A percentile compares a stretch with the other conserved stretches of the same genome.
Conservation (phyloP, 2,329 filamentous ascomycete genomes). For the Colletotrichum destructivum region DNA sequence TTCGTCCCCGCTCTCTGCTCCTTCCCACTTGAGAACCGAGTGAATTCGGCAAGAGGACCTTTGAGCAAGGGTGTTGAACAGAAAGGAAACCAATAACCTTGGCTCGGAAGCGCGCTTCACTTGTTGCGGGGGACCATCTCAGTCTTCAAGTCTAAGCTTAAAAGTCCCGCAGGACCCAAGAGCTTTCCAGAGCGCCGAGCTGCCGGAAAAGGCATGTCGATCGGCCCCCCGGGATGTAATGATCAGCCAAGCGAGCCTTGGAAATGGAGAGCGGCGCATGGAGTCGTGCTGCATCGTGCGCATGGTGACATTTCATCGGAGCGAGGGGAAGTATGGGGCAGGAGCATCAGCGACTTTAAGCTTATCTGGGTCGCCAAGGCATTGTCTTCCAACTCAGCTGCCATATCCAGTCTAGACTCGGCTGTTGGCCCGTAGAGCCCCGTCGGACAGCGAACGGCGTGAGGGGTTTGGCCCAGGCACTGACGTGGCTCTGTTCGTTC, state of each 20-base stretch:
- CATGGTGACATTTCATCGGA: conserved; percentile 31
- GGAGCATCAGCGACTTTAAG: conserved; percentile 36
- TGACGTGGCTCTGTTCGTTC: background rate
- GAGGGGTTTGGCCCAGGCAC: background rate
- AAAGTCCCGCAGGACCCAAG: conserved; percentile 1
- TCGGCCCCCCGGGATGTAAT: background rate
- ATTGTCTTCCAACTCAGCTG: conserved; percentile 2
- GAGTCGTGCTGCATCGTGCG: background rate
- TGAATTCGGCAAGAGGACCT: background rate
- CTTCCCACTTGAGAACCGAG: background rate
- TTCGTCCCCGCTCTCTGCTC: background rate
- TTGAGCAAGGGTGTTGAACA: background rate
- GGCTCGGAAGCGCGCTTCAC: background rate
- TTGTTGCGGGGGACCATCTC: conserved; percentile 30
- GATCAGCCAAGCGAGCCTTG: background rate
- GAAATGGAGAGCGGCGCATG: background rate
- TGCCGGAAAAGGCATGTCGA: conserved; percentile 33
- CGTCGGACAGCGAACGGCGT: background rate
- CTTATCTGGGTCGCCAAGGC: conserved; percentile 38
- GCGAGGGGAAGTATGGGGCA: conserved; percentile 36
- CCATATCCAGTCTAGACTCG: conserved; percentile 33
- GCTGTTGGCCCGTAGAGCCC: conserved; percentile 33
- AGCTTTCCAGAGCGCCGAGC: background rate
- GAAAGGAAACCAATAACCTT: background rate
- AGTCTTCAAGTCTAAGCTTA: background rate